Evolutionary conservation across 352 stramenopile genomes (phyloP).

Genomic region (Phytophthora capsici): DNA sequence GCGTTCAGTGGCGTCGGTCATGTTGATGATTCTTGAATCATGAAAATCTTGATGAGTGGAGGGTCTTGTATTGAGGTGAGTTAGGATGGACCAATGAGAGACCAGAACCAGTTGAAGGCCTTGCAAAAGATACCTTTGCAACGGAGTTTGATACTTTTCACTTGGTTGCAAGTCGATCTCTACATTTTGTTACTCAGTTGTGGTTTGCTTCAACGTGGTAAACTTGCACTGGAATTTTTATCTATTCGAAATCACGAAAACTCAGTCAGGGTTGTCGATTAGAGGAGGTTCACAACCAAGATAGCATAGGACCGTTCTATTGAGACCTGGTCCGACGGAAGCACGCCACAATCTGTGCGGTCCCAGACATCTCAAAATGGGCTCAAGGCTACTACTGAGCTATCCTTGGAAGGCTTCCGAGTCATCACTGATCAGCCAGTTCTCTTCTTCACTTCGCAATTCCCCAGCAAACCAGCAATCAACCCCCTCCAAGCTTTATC

Average conservation of each 20-base stretch:
- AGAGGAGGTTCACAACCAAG: too few relatives aligned
- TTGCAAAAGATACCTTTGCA: background rate
- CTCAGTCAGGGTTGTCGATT: too few relatives aligned
- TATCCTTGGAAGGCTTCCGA: too few relatives aligned
- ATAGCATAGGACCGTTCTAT: too few relatives aligned
- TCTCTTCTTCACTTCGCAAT: constrained; percentile 14
- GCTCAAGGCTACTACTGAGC: too few relatives aligned
- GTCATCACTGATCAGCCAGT: too few relatives aligned
- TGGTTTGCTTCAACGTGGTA: background rate
- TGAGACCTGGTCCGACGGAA: too few relatives aligned
- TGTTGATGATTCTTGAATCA: background rate
- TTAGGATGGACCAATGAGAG: background rate
- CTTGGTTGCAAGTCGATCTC: too few relatives aligned
- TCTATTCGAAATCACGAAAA: too few relatives aligned
- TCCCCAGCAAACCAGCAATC: constrained; percentile 10
- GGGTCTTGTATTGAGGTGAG: background rate
- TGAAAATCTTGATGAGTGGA: constrained; percentile 3
- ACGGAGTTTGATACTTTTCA: background rate
- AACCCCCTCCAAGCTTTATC: constrained; percentile 1
- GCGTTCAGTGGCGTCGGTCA: constrained; percentile 20
- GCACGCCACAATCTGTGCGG: too few relatives aligned
- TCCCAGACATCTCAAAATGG: too few relatives aligned
- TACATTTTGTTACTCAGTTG: too few relatives aligned
- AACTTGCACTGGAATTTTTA: background rate
- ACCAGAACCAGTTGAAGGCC: background rate